Base-by-base conservation (phyloP, 208 protist species). In the Trypanosoma rangeli region DNA sequence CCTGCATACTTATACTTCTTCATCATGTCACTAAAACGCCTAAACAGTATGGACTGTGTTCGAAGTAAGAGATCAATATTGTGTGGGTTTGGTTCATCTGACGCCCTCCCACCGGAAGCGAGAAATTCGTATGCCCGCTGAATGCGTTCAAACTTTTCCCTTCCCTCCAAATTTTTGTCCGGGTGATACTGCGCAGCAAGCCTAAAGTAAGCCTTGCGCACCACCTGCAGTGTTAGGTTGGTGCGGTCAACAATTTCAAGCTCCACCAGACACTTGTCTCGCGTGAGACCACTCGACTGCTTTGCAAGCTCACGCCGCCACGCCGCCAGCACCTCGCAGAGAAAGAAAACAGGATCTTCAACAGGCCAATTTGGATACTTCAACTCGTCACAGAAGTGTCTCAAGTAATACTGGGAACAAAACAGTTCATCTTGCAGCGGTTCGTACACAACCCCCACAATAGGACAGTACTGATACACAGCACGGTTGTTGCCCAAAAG, bases 161-260 rank as follows among this genome's bases (percentile, higher is more conserved):
- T 68, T 9, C 95, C 93, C 29, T 98, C 90, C 3, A 96, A 95
- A 61, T 98, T 98, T 81, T 98, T 98, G 80, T 99, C 97, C 22
- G 97, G 97, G 82, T 99, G 97, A 74, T 94, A 98, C 71, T 95
- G 86, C 5, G 89, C 85, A 0, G 96, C 94, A 15, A 98, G 72
- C 42, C 80, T 83, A 65, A 97, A 97, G 82, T 98, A 99, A 0
- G 96, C 96, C 55, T 95, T 97, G 39, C 96, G 90, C 22, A 98
- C 80, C 24, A 84, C 63, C 59, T 85, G 66, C 62, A 73, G 71
- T 39, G 83, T 76, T n/a, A 84, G 46, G 53, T 72, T 49, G 29
- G 39, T 64, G 7, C 28, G 18, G n/a, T 71, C 61, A 39, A 60
- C 53, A 15, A 98, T 73, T 73, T 92, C 86, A 22, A 98, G 72